Evolutionary conservation across 2,329 filamentous ascomycete species (phyloP).

Genomic region (Epichloe coenophiala): DNA sequence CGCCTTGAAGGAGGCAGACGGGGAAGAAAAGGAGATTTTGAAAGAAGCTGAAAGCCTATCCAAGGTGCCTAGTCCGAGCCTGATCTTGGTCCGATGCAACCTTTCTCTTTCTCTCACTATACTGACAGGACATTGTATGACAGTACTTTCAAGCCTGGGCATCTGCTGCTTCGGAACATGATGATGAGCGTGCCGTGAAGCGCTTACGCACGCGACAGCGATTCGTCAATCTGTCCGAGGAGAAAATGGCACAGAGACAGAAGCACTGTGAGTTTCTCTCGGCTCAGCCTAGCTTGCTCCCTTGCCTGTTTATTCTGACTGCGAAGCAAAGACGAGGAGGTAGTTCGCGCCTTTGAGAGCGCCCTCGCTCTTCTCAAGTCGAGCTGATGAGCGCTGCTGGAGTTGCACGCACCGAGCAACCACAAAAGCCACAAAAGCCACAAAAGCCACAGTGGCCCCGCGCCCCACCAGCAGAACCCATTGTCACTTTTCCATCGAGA

Average conservation of each 20-base stretch:
- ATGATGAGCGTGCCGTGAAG: constrained; percentile 65
- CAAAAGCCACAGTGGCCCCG: neutral
- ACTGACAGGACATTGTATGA: neutral
- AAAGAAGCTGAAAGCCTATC: constrained; percentile 55
- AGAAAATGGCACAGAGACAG: constrained; percentile 58
- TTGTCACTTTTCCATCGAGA: neutral
- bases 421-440: no score
- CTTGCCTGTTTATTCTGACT: constrained; percentile 8
- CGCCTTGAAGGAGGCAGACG: constrained; percentile 48
- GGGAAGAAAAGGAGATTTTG: constrained; percentile 50
- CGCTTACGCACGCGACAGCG: constrained; percentile 67
- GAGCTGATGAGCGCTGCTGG: constrained; percentile 12
- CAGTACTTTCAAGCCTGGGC: constrained; percentile 77
- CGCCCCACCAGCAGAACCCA: neutral
- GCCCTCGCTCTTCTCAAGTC: constrained; percentile 40
- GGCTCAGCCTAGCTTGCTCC: neutral
- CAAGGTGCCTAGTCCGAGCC: constrained; percentile 30
- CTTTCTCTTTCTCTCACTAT: neutral
- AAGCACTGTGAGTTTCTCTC: constrained; percentile 53
- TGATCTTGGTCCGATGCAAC: neutral
- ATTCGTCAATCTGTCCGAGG: constrained; percentile 63
- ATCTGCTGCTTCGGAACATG: constrained; percentile 53
- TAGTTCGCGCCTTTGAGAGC: constrained; percentile 49
- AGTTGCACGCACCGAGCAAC: neutral
- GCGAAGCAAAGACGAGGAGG: constrained; percentile 28